These are phyloP conservation scores for Brassica cretica DNA, from an alignment of 345 rosid species.

Conservation along the genomic window DNA sequence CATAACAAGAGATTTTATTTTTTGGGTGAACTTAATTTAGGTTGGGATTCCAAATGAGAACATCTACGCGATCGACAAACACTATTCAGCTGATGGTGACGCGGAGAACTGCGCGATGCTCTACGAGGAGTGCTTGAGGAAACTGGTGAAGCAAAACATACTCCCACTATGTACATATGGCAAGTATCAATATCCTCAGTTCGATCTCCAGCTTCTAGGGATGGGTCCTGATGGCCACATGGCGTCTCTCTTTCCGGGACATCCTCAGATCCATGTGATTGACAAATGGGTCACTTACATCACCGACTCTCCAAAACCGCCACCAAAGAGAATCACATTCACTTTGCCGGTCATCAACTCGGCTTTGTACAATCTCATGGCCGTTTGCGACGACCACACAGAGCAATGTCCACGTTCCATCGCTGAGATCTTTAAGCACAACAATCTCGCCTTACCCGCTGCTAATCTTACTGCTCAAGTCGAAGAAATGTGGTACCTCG, in stretches of 20 bases:
- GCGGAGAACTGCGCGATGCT: constrained; percentile 51
- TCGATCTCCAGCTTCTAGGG: constrained; percentile 82
- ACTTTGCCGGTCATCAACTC: constrained; percentile 84
- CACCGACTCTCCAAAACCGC: constrained; percentile 77
- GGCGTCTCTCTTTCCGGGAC: constrained; percentile 77
- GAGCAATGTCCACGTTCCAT: constrained; percentile 55
- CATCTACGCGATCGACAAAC: constrained; percentile 71
- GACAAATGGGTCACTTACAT: constrained; percentile 76
- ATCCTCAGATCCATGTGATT: constrained; percentile 55
- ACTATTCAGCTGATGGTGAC: constrained; percentile 61
- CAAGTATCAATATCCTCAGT: constrained; percentile 66
- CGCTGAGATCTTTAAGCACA: constrained; percentile 45
- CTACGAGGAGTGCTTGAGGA: constrained; percentile 62
- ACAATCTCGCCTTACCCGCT: constrained; percentile 48
- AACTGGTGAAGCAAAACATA: constrained; percentile 45
- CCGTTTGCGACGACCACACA: constrained; percentile 46
- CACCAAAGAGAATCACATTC: constrained; percentile 77
- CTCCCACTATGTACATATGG: constrained; percentile 42
- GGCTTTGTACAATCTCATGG: constrained; percentile 64
- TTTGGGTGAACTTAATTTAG: constrained; percentile 28
- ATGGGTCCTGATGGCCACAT: constrained; percentile 92
- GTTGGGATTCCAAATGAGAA: constrained; percentile 59
- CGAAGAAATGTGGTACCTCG: constrained; percentile 74
- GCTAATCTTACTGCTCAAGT: constrained; percentile 64
- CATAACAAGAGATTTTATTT: background rate